These are phyloP conservation scores for Litchi chinensis DNA, from an alignment of 345 rosid species.

Conservation along the genomic window DNA sequence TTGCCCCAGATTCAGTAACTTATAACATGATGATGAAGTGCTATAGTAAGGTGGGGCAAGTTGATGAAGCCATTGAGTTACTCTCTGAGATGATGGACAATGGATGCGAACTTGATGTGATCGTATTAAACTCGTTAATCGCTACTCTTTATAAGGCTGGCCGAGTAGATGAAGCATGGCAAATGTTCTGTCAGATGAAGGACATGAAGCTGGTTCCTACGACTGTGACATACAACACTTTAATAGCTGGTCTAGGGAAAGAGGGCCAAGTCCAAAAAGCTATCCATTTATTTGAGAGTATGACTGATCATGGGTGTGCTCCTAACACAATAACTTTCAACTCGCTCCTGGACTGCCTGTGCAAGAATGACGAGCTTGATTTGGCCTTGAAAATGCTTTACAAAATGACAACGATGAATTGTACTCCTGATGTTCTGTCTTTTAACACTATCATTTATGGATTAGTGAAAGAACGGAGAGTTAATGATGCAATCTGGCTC, in stretches of 20 bases:
- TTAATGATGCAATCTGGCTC: slow-evolving; percentile 67
- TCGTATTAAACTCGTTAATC: slow-evolving; percentile 77
- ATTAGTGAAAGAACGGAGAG: slow-evolving; percentile 57
- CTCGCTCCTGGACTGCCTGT: slow-evolving; percentile 85
- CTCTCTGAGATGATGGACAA: slow-evolving; percentile 72
- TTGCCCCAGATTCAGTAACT: slow-evolving; percentile 77
- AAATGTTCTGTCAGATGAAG: slow-evolving; percentile 67
- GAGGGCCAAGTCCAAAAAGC: slow-evolving; percentile 65
- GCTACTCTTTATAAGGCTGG: slow-evolving; percentile 74
- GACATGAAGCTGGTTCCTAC: slow-evolving; percentile 78
- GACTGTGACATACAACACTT: slow-evolving; percentile 82
- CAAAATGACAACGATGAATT: slow-evolving; percentile 58
- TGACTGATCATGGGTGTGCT: slow-evolving; percentile 57
- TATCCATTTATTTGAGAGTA: slow-evolving; percentile 57
- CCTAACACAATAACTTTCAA: slow-evolving; percentile 86
- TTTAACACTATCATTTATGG: slow-evolving; percentile 84
- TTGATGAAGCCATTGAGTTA: slow-evolving; percentile 77
- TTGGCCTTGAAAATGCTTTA: slow-evolving; percentile 70
- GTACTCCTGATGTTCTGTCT: slow-evolving; percentile 76
- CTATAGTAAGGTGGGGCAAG: slow-evolving; percentile 68
- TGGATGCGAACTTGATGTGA: slow-evolving; percentile 76
- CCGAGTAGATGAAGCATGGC: slow-evolving; percentile 79
- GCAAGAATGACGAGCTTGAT: slow-evolving; percentile 81
- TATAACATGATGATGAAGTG: slow-evolving; percentile 99
- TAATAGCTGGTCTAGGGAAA: slow-evolving; percentile 78